Evolutionary conservation across 2,329 filamentous ascomycete species (phyloP).

Genomic region (Microsporum ferrugineum): DNA sequence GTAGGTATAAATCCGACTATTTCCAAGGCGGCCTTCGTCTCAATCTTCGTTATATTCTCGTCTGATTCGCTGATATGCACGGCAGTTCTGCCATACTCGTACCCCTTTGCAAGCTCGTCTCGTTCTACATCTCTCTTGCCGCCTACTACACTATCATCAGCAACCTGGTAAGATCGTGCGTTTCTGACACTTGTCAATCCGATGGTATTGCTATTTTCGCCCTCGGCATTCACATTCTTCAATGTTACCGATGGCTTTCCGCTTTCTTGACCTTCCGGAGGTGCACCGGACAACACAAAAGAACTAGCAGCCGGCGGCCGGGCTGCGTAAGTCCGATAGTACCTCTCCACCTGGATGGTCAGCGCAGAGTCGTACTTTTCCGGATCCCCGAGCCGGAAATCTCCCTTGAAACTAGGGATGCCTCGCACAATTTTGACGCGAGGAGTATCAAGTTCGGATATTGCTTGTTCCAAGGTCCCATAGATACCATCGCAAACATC

Average conservation of each 20-base stretch:
- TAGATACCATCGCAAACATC: conserved; percentile 60
- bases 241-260: conserved; percentile 45
- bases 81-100: conserved; percentile 82
- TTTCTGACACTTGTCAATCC: conserved; percentile 61
- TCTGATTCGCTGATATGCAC: conserved; percentile 83
- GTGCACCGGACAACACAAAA: conserved; percentile 49
- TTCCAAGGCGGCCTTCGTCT: conserved; percentile 62
- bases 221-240: conserved; percentile 22
- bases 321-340: conserved; percentile 72
- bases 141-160: conserved; percentile 60
- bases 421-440: conserved; percentile 64
- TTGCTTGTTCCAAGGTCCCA: conserved; percentile 77
- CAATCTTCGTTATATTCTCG: conserved; percentile 74
- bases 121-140: conserved; percentile 71
- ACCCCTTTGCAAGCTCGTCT: conserved; percentile 83
- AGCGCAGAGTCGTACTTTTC: conserved; percentile 62
- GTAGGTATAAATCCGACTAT: conserved; percentile 76
- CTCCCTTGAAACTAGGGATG: conserved; percentile 67
- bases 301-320: conserved; percentile 63
- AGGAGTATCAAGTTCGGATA: conserved; percentile 67
- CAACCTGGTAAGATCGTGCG: conserved; percentile 68
- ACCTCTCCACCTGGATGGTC: conserved; percentile 78
- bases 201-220: conserved; percentile 27
- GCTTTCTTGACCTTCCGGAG: conserved; percentile 36
- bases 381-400: conserved; percentile 67